These are phyloP conservation scores for Rhododendron williamsianum DNA, from an alignment of 148 eudicot genomes.

Conservation along the genomic window DNA sequence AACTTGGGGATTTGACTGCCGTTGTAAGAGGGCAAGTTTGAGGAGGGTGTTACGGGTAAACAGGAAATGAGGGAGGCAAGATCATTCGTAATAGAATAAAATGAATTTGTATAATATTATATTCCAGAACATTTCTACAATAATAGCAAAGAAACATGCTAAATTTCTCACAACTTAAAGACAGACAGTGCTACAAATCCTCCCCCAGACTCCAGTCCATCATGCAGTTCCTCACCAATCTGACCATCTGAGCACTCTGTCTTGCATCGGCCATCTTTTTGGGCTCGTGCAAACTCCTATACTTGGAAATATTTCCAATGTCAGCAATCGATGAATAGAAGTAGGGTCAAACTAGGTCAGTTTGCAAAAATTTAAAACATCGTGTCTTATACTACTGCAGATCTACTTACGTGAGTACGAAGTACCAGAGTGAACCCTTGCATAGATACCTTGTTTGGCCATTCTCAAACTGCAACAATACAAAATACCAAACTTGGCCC, in stretches of 20 bases:
- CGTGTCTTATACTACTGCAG: neutral
- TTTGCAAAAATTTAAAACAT: neutral
- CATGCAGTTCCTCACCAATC: neutral
- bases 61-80: constrained; percentile 56
- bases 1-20: constrained; percentile 69
- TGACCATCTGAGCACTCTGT: neutral
- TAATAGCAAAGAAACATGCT: neutral
- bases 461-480: neutral
- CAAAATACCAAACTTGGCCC: neutral
- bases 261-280: neutral
- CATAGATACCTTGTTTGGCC: neutral
- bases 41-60: constrained; percentile 36
- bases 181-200: neutral
- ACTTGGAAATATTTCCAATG: neutral
- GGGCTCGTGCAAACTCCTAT: neutral
- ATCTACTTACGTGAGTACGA: neutral
- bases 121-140: neutral
- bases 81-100: too few species aligned
- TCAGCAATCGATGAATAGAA: neutral
- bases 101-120: neutral
- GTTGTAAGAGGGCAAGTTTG: constrained; percentile 66
- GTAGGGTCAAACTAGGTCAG: neutral
- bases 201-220: neutral
- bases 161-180: neutral
- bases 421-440: neutral